A percentile compares a stretch with the other conserved stretches of the same genome.
phyloP scores from a whole-genome alignment of 2,329 filamentous ascomycete species.

The Penicillium sclerotiorum region DNA sequence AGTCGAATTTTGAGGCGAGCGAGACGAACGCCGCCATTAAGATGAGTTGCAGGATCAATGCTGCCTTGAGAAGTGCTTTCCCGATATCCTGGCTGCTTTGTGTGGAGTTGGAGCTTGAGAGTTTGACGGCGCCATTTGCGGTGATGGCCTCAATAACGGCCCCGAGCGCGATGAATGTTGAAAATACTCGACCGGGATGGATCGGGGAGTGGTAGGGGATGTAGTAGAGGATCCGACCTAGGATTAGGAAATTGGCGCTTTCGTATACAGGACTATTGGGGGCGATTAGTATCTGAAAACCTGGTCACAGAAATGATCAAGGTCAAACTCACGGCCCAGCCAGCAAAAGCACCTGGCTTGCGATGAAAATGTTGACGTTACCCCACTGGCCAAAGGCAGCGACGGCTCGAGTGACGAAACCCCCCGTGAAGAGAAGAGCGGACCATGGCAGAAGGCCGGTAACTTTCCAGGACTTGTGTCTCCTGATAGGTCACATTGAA shows the following conservation, averaged over 20 bases:
- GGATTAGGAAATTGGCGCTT: conserved; percentile 55
- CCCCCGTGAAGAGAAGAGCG: conserved; percentile 42
- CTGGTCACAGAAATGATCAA: background rate
- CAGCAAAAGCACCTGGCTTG: conserved; percentile 43
- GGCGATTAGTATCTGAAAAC: background rate
- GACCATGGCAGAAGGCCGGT: conserved; percentile 47
- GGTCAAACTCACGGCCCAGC: conserved; percentile 39
- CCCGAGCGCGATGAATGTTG: conserved; percentile 59
- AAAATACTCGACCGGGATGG: conserved; percentile 61
- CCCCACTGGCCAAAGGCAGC: conserved; percentile 41
- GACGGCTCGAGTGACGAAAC: conserved; percentile 41
- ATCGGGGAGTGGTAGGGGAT: conserved; percentile 53
- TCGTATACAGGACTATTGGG: conserved; percentile 43
- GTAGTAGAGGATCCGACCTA: conserved; percentile 55
- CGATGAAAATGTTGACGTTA: conserved; percentile 41
- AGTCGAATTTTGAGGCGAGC: conserved; percentile 51
- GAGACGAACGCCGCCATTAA: conserved; percentile 54
- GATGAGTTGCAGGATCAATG: conserved; percentile 54
- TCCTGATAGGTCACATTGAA: conserved; percentile 25
- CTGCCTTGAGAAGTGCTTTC: conserved; percentile 51
- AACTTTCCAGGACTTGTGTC: conserved; percentile 45
- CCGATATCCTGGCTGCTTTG: conserved; percentile 44
- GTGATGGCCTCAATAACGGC: conserved; percentile 52
- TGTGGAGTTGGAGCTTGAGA: conserved; percentile 45
- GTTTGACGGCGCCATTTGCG: conserved; percentile 53